A percentile compares a stretch with the other conserved stretches of the same genome.
phyloP scores from a whole-genome alignment of 2,329 filamentous ascomycete species.

The Penicillium sp. region DNA sequence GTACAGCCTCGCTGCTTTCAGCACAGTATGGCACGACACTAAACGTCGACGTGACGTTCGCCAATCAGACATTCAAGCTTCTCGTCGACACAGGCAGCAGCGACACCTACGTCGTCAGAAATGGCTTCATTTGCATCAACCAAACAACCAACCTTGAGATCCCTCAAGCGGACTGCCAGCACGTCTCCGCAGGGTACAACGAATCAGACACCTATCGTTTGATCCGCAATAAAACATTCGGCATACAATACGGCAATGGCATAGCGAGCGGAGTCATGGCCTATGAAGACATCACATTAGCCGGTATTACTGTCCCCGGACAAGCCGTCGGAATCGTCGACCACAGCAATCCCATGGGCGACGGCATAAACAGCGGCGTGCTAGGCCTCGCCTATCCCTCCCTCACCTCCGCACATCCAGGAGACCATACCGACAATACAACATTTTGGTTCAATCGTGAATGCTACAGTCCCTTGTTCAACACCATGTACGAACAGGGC shows the following conservation, averaged over 20 bases:
- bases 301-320: conserved; percentile 34
- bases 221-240: conserved; percentile 18
- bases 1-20: conserved; percentile 8
- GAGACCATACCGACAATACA: conserved; percentile 13
- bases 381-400: conserved; percentile 46
- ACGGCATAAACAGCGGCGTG: conserved; percentile 42
- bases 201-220: conserved; percentile 11
- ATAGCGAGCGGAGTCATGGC: conserved; percentile 19
- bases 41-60: conserved; percentile 20
- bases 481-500: conserved; percentile 41
- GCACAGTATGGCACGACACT: conserved; percentile 17
- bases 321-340: conserved; percentile 44
- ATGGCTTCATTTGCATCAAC: conserved; percentile 32
- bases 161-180: conserved; percentile 30
- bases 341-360: conserved; percentile 37
- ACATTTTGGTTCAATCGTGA: conserved; percentile 21
- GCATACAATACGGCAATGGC: conserved; percentile 21
- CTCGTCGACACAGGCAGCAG: conserved; percentile 43
- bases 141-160: conserved; percentile 29
- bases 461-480: conserved; percentile 45
- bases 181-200: conserved; percentile 17
- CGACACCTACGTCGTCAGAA: conserved; percentile 40
- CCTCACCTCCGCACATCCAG: conserved; percentile 37
- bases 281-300: conserved; percentile 29
- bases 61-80: conserved; percentile 28